Base-by-base conservation (phyloP, 2,329 filamentous ascomycete genomes). In the Thelonectria blattea region DNA sequence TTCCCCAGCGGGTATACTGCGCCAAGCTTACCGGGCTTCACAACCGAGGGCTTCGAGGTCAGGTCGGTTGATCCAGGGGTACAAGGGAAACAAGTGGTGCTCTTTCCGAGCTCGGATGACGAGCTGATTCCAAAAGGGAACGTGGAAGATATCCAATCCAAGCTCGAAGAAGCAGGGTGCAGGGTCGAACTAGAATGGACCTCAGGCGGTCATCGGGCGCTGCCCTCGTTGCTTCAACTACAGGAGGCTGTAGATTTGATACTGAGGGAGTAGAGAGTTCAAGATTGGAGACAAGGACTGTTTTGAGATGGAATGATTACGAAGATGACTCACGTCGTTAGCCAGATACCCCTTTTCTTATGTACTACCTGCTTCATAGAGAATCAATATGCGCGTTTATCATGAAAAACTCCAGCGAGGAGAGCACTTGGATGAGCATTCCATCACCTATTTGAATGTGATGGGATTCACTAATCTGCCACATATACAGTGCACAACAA, bases 191-290 rank as follows among this genome's bases (percentile, higher is more conserved):
- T 42, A 1, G 9, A 14, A 10, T 58, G 56, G 56, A 58, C 12
- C 7, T 30, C 52, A 18, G 56, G 56, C n/a, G 56, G 50, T n/a
- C 56, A 58, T 20, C 53, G 53, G n/a, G 24, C 37, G 8, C 24
- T 56, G 11, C 53, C 53, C 12, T 49, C 43, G 9, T 39, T 39
- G 12, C 11, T 47, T 34, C 43, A 56, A 10, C 22, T 56, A 2
- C 18, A 32, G 6, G 45, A 42, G 37, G 53, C 53, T 7, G 22
- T 56, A 5, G 37, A 20, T 7, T 43, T 42, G n/a, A 56, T 56
- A 41, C n/a, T 53, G 11, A 15, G 41, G 10, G 51, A 9, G 18
- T 52, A 43, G 17, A 11, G 2, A 20, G n/a, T 32, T 17, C 14
- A 7, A 1, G 14, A 17, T 37, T 37, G 34, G 2, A 3, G 34